Conservation (phyloP, 768 basidiomycete species). For the Pseudohyphozyma bogoriensis region DNA sequence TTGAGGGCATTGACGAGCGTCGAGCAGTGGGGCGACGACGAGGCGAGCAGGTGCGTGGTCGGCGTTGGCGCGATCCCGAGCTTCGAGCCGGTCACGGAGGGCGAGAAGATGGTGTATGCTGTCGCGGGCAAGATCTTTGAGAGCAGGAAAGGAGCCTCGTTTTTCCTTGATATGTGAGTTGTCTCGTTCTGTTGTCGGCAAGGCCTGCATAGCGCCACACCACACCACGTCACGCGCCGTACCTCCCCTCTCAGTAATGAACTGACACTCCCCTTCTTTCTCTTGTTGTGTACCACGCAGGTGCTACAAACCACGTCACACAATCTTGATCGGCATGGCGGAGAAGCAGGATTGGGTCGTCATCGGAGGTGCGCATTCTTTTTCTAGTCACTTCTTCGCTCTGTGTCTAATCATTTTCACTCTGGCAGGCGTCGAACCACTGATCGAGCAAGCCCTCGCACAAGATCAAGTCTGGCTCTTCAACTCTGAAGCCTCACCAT, state of each 20-base stretch:
- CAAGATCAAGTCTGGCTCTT: constrained; percentile 26
- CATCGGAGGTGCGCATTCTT: constrained; percentile 11
- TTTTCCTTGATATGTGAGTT: constrained; percentile 24
- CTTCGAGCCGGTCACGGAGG: constrained; percentile 16
- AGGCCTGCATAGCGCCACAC: neutral
- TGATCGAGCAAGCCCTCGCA: constrained; percentile 29
- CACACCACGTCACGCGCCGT: neutral
- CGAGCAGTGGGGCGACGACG: constrained; percentile 4
- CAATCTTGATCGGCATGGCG: constrained; percentile 21
- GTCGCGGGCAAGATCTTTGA: constrained; percentile 13
- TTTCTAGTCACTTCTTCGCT: neutral
- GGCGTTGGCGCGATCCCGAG: constrained; percentile 23
- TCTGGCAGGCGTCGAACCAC: constrained; percentile 29
- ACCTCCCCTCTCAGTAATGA: neutral
- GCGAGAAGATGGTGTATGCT: constrained; percentile 21
- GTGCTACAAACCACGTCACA: constrained; percentile 26
- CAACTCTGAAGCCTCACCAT: neutral
- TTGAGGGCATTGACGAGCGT: constrained; percentile 10
- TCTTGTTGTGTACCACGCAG: neutral
- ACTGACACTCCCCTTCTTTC: neutral
- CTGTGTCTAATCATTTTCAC: too few species aligned
- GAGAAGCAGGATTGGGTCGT: constrained; percentile 4
- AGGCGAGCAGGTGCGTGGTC: neutral
- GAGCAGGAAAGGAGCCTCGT: neutral
- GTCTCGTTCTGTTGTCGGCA: neutral